Evolutionary conservation across 257 asterid genomes (phyloP), one percentile per base, ranked within the genome.

Genomic region (Forsythia viridissima): DNA sequence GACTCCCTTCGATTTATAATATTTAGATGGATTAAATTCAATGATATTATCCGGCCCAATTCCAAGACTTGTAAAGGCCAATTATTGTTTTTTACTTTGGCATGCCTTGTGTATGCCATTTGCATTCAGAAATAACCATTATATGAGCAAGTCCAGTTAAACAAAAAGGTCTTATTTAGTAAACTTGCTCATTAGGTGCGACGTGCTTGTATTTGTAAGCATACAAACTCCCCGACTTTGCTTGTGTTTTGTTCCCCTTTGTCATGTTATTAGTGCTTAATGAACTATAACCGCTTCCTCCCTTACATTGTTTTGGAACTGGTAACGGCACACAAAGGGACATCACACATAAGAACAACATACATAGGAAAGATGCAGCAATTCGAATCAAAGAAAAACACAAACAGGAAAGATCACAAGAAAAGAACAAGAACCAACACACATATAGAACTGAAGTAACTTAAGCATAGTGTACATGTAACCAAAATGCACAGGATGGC

Each of bases 81-180:
- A 70, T 43, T 72, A 73, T 12, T 48, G 57, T 20, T 55, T 46
- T 73, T 61, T 79, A 44, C 41, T 66, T 48, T 42, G 9, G 77
- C 76, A 37, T 55, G 67, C n/a, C 3, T 15, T 51, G 16, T 52
- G 8, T 52, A 18, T 52, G 63, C 63, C 21, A 18, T 18, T 52
- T 52, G 61, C 6, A 52, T 52, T 52, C 63, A 52, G 24, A 16
- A 52, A 55, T 42, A 55, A 55, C 30, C 65, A 18, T 52, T 15
- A 24, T 30, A 69, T 73, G 21, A 52, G 79, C 61, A 9, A n/a
- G 74, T 76, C 42, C 81, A 65, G 48, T 7, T 30, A 48, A 76
- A 75, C 18, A n/a, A 21, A 51, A 77, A 5, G 12, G 46, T 44
- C 34, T 21, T 20, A 59, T 20, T 13, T 7, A 18, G 40, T 21